Conservation (phyloP, 257 asterid genomes). For the Coffea eugenioides region DNA sequence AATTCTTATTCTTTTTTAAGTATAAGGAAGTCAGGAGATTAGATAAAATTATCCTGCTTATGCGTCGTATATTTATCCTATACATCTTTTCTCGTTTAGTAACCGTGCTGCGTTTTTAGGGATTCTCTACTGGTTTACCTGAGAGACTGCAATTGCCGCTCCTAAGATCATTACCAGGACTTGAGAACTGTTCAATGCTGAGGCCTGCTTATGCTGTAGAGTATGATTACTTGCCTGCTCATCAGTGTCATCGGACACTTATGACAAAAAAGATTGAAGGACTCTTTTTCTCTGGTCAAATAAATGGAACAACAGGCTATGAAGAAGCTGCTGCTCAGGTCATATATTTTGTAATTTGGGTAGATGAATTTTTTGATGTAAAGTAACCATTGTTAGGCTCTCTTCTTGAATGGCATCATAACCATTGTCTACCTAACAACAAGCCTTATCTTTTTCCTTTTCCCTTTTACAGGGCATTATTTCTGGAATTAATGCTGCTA, state of each 20-base stretch:
- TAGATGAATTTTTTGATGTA: constrained; percentile 1
- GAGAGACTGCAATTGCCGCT: constrained; percentile 96
- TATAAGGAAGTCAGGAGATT: background rate
- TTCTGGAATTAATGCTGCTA: constrained; percentile 96
- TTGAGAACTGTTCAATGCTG: constrained; percentile 93
- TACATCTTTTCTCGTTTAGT: constrained; percentile 8
- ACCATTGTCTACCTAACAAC: background rate
- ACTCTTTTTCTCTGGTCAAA: constrained; percentile 96
- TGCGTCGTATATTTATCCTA: background rate
- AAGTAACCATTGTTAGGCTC: background rate
- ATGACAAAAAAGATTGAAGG: constrained; percentile 96
- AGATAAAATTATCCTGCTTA: background rate
- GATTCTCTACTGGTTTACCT: constrained; percentile 97
- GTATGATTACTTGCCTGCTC: constrained; percentile 96
- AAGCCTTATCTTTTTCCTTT: constrained; percentile 16
- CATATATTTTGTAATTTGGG: constrained; percentile 4
- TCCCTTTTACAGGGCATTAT: constrained; percentile 67
- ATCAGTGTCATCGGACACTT: constrained; percentile 92
- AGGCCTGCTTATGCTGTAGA: constrained; percentile 99
- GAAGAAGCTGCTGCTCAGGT: constrained; percentile 99
- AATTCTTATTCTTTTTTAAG: background rate
- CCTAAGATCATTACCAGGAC: constrained; percentile 91
- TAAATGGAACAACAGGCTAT: constrained; percentile 97
- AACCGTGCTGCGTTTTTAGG: constrained; percentile 44
- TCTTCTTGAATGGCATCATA: background rate